Evolutionary conservation across 768 basidiomycete genomes (phyloP), one percentile per base, ranked within the genome.

Genomic region (Lactarius akahatsu): DNA sequence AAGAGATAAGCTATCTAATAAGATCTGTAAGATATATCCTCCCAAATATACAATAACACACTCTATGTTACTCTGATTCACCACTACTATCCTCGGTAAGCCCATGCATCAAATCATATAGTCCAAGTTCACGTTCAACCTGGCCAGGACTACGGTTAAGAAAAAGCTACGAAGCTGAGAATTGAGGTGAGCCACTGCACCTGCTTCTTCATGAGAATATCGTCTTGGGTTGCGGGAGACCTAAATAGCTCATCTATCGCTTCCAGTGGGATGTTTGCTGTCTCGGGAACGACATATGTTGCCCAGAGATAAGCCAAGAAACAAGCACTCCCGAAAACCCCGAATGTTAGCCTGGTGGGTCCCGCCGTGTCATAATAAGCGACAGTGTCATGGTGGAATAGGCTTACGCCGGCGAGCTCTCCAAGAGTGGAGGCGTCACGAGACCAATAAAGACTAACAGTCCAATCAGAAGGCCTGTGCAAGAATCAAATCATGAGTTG

Each of bases 221-320:
- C 89, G 61, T 86, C 85, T 45, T 71, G 77, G 0, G 83, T 87
- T 18, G 80, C 85, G n/a, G 81, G 78, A 1, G 85, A 84, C 47
- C 79, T 79, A 71, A 92, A 92, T 13, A 91, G 76, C 8, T 76
- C 79, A 72, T 93, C 91, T 57, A 92, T 86, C 73, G 91, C 90
- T 70, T 93, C 91, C 0, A 92, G 75, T 8, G 90, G 85, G 4
- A 91, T 78, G 66, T 87, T 86, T 32, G 89, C 89, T 16, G 91
- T 93, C 77, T 93, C 91, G 2, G 90, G 91, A 0, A 93, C 86
- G 65, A 77, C 62, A 65, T 85, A 80, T 5, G 84, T 88, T 32
- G 87, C 80, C 91, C 91, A 93, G 50, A 91, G 68, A 69, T 89
- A 89, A 0, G 85, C 90, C 13, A 80, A 69, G 60, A 85, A 81